Conservation (phyloP, 805 yeast species). For the Ogataea paraovalis region DNA sequence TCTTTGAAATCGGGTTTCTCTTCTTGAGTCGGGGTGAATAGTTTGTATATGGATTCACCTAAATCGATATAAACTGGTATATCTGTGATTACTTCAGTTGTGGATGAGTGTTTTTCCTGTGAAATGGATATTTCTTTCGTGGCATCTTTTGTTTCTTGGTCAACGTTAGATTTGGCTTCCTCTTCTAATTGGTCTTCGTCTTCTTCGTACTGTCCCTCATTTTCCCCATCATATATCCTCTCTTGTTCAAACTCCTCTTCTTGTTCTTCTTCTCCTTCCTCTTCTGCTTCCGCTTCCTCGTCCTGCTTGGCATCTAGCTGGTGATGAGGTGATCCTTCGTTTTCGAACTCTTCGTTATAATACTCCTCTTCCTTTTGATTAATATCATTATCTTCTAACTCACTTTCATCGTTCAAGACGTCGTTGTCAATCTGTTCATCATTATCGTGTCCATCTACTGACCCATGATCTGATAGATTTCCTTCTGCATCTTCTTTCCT, state of each 20-base stretch:
- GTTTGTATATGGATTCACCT: slow-evolving; percentile 25
- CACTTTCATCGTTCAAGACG: background rate
- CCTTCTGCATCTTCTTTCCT: background rate
- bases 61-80: slow-evolving; percentile 28
- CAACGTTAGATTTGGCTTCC: background rate
- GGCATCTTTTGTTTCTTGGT: background rate
- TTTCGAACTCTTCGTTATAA: background rate
- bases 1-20: slow-evolving; percentile 19
- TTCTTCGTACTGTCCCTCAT: slow-evolving; percentile 17
- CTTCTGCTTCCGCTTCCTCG: background rate
- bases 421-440: too few species aligned
- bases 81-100: slow-evolving; percentile 1
- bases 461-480: background rate
- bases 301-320: background rate
- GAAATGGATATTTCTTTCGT: too few species aligned
- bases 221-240: slow-evolving; percentile 8
- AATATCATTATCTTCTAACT: background rate
- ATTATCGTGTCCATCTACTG: background rate
- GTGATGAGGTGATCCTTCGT: too few species aligned
- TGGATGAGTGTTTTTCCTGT: too few species aligned
- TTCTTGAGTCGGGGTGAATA: slow-evolving; percentile 15
- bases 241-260: slow-evolving; percentile 2
- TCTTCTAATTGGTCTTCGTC: slow-evolving; percentile 12
- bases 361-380: background rate
- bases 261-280: slow-evolving; percentile 3